A percentile compares a stretch with the other conserved stretches of the same genome.
Evolutionary conservation across 129 eudicot species (phyloP).

Genomic region (Sambucus nigra): DNA sequence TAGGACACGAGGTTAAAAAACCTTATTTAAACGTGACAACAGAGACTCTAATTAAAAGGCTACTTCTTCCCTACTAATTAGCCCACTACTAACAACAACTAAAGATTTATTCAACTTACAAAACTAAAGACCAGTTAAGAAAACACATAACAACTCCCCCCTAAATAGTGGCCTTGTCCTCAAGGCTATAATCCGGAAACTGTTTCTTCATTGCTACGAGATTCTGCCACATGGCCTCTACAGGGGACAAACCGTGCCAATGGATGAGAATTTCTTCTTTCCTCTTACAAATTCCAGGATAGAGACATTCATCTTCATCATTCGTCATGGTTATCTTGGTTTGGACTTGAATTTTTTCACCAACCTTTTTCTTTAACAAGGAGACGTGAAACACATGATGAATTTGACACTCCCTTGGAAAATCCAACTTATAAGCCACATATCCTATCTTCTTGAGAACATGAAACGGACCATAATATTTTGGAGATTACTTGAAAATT

Average conservation of each 20-base stretch:
- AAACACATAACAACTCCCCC: background rate
- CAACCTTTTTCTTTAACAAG: background rate
- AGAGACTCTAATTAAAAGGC: no score
- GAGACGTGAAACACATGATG: no score
- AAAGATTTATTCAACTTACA: no score
- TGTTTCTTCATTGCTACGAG: background rate
- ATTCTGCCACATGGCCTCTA: background rate
- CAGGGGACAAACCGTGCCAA: background rate
- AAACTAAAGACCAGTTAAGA: no score
- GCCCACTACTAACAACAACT: no score
- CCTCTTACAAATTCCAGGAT: no score
- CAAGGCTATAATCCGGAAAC: background rate
- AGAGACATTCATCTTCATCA: no score
- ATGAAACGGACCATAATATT: background rate
- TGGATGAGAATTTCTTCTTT: background rate
- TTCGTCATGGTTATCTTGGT: no score
- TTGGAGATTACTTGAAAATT: background rate
- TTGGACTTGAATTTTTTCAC: no score
- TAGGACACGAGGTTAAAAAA: no score
- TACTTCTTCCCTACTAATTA: no score
- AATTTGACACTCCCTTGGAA: background rate
- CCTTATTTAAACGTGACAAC: no score
- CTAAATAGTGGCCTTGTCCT: conserved; percentile 1
- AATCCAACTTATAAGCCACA: background rate
- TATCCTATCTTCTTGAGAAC: background rate